Evolutionary conservation across 208 protist genomes (phyloP), one percentile per base, ranked within the genome.

Genomic region (Borovskyia barvae): DNA sequence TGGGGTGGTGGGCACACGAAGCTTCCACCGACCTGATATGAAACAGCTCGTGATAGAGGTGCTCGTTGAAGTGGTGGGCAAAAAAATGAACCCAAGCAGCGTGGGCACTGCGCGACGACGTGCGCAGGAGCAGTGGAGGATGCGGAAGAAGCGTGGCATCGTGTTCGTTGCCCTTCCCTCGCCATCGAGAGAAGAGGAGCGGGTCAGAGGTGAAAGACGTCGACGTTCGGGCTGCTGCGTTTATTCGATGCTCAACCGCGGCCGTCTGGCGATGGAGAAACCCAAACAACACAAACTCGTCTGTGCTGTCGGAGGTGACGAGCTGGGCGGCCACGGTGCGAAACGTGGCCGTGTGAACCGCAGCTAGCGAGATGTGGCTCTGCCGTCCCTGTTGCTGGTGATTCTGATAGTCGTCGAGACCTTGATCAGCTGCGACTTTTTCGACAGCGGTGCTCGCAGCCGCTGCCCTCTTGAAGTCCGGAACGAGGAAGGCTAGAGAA

Each of bases 11-110:
- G n/a, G n/a, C n/a, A n/a, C n/a, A n/a, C n/a, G n/a, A n/a, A n/a
- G n/a, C n/a, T n/a, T n/a, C n/a, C n/a, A n/a, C n/a, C n/a, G n/a
- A n/a, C n/a, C n/a, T n/a, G n/a, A n/a, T n/a, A n/a, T n/a, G 77
- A 32, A 85, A 85, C n/a, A 85, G 66, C 5, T 70, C 46, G 4
- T 25, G 28, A 43, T 81, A 85, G 22, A 85, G 57, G 24, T 68
- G 68, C 0, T 49, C 42, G 47, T 85, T 72, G 41, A 85, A 81
- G 22, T 53, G 56, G 48, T 67, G 59, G 33, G 74, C 69, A 29
- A 80, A 49, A 53, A 61, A 75, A 54, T 80, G 72, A n/a, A 63
- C 69, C 78, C 78, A 85, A 61, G 72, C 66, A 46, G 39, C 55
- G 28, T 73, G 70, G n/a, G 56, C 62, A 37, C 75, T 55, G 42